Evolutionary conservation across 208 protist genomes (phyloP), one percentile per base, ranked within the genome.

Genomic region (Crithidia sp.): DNA sequence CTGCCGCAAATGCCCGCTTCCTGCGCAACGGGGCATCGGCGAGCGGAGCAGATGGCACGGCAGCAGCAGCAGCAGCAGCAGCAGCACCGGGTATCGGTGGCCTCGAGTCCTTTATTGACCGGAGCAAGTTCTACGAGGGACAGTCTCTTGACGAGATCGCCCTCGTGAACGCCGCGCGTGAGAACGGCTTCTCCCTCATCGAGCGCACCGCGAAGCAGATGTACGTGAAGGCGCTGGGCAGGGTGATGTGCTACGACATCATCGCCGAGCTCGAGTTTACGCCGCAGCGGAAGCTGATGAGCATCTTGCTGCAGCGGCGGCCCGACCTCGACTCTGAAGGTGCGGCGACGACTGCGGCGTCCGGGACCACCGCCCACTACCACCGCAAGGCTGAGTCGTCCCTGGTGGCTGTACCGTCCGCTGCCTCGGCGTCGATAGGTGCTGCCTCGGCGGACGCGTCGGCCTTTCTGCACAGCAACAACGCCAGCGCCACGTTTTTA

Each of bases 81-180:
- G 55, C 36, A 10, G 13, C 55, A 2, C 16, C 36, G 53, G 40
- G 5, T 52, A 45, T 44, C 37, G 39, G 40, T 3, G 66, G 62
- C 10, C 55, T 94, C 17, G 69, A 77, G 43, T 37, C 47, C n/a
- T 70, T 82, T 58, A 85, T 83, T 44, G 89, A 94, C 43, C 76
- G 87, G 13, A 75, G 77, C 16, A 91, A 92, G 57, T 72, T 92
- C 16, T 98, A 97, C 75, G 88, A 98, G 62, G 93, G 89, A 0
- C 82, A 92, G 70, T 97, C 91, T 41, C 84, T 96, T 4, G 97
- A 99, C 76, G 97, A 99, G 76, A 91, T 97, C 58, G 96, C 95
- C 9, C 79, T 96, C 2, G 89, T 97, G 16, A 84, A 70, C 39
- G 92, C 91, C 44, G 95, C 96, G 2, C 73, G 77, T 16, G 74